Evolutionary conservation across 2,329 filamentous ascomycete species (phyloP), one percentile per base, ranked within the genome.

Genomic region (Aspergillus vadensis): DNA sequence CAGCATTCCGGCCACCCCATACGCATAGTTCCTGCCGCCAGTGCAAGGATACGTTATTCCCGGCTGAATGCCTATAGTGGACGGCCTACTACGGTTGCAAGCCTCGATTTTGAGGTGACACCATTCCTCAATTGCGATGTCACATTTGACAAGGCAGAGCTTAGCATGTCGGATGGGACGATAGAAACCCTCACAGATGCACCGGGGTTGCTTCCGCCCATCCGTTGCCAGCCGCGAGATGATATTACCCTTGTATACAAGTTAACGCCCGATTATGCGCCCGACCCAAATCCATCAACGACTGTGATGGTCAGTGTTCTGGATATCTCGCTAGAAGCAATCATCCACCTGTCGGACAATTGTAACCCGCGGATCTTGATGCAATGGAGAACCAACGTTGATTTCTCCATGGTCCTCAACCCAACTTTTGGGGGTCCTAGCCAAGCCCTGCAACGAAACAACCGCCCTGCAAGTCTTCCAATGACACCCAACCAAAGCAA

Each of bases 171-270:
- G 36, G 78, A 81, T 57, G 83, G 83, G 14, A 72, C 74, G 5
- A 78, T 82, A 17, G 78, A 82, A 60, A 65, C 77, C 3, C 70
- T 82, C 14, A 78, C 77, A 36, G 65, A 75, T 9, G 68, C 67
- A 4, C 67, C 72, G 3, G 74, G 76, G 15, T 69, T 77, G 15
- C 60, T 63, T 10, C 70, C 74, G 7, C 76, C 79, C 0, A 72
- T 80, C 15, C 67, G 71, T 10, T 80, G 81, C 66, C 80, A 78
- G 14, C 81, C 84, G 12, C 80, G 83, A 59, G 85, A 87, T 59
- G 82, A 86, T 65, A 70, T 85, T n/a, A 84, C 84, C 0, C 74
- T 86, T 53, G 72, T 87, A 19, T 87, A 86, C 70, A 83, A 81
- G 65, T 74, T 85, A 27, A 77, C 74, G 1, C 78, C 79, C 9